Base-by-base conservation (phyloP, 768 basidiomycete genomes). In the Lactarius quietus region DNA sequence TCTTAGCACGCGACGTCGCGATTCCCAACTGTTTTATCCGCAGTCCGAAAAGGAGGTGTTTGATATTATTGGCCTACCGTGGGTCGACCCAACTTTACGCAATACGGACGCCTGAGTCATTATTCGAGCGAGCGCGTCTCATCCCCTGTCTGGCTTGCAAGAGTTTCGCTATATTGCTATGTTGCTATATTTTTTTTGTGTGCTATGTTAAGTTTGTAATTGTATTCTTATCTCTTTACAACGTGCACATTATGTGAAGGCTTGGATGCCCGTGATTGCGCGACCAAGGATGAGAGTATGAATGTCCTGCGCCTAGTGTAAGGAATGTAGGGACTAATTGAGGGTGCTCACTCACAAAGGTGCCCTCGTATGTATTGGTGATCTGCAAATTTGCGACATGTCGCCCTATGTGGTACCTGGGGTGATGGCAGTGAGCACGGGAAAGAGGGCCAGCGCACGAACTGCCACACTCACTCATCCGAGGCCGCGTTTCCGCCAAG, bases 361-460 rank as follows among this genome's bases (percentile, higher is more conserved):
- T 73, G 82, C 92, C 95, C 81, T 97, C 95, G 73, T 97, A 97
- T 0, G 95, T 98, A 70, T 95, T 95, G 9, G 93, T 88, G n/a
- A 98, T 90, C 73, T 98, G 95, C 65, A 97, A 74, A 75, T 98
- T 98, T 0, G 91, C 90, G 10, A 92, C 95, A 78, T 98, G 95
- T 38, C 96, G 79, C n/a, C 92, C 93, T 61, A 98, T 87, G 73
- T 94, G 92, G 73, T 95, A 97, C 74, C 92, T 95, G 65, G 23
- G 51, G 17, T 5, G 23, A 31, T 1, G 39, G 33, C 18, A 33
- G 29, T 12, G 43, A 26, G 52, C 43, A 15, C 38, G 39, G 6
- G 18, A 7, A 59, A 61, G 38, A 56, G 48, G 12, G n/a, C 41
- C n/a, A n/a, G 26, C 41, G 36, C 17, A 18, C n/a, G 18, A 8